Base-by-base conservation (phyloP, 352 stramenopile genomes). In the Phytopythium litorale region DNA sequence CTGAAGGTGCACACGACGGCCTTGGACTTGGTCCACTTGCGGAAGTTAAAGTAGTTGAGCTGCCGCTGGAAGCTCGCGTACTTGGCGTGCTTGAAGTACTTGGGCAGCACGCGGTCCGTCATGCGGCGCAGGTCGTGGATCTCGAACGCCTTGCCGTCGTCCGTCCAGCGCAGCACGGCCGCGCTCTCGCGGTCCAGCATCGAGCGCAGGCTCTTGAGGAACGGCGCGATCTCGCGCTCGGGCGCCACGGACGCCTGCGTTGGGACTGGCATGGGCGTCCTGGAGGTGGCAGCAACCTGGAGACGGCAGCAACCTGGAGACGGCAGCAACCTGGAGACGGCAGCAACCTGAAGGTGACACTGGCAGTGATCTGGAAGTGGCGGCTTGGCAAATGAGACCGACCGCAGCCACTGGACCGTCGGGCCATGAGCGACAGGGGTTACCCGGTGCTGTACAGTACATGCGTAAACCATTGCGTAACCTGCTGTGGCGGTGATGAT, bases 41-140 rank as follows among this genome's bases (percentile, higher is more conserved):
- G 74, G 71, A 97, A 97, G 58, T 80, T 81, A 64, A 97, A 97
- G 66, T 97, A 97, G 72, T 95, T 96, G 58, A 97, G 77, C 66
- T 97, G 89, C 11, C 91, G 79, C 54, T 95, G 85, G 46, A 97
- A 90, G 40, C 85, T 96, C 21, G 90, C 87, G 75, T 97, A 97
- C 58, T 89, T 95, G 61, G 77, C 67, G 67, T 97, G 90, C 58
- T 96, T 97, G 72, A 97, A 97, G 71, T 97, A 97, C 62, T 89
- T 87, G 33, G 91, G 89, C 23, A 97, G 73, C 55, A 98, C 79
- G 64, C 89, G 81, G 45, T 70, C 62, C 66, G 91, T 91, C 58
- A 97, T 85, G 49, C 66, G 62, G 13, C 62, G 65, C 74, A 88
- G 87, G 71, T 92, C 79, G 59, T 84, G 70, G 61, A 91, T 91